Conservation (phyloP, 1,139 yeast genomes). For the Torulaspora globosa region DNA sequence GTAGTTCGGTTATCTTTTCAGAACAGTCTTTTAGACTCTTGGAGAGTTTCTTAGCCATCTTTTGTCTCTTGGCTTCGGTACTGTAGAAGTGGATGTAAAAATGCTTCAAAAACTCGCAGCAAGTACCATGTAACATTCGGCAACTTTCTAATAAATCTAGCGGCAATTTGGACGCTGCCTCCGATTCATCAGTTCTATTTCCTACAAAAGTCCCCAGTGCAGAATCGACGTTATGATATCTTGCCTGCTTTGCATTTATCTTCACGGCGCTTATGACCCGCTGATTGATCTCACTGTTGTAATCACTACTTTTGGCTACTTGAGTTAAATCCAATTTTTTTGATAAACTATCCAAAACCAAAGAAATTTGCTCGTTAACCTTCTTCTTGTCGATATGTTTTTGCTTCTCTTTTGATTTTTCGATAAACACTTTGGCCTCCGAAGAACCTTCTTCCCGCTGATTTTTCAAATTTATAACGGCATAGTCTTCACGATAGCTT, state of each 20-base stretch:
- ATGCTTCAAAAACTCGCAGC: slow-evolving; percentile 66
- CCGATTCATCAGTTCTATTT: slow-evolving; percentile 21
- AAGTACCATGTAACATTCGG: slow-evolving; percentile 57
- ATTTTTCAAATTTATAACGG: slow-evolving; percentile 52
- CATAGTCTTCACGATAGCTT: slow-evolving; percentile 44
- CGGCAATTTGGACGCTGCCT: slow-evolving; percentile 32
- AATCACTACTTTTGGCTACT: slow-evolving; percentile 24
- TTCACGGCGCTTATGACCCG: slow-evolving; percentile 48
- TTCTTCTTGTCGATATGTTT: slow-evolving; percentile 31
- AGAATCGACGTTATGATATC: slow-evolving; percentile 41
- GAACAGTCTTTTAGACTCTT: slow-evolving; percentile 45
- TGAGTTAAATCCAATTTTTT: slow-evolving; percentile 29
- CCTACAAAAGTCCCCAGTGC: slow-evolving; percentile 30
- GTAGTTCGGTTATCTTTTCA: slow-evolving; percentile 28
- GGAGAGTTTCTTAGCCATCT: slow-evolving; percentile 45
- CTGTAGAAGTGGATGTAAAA: slow-evolving; percentile 64
- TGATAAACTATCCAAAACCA: slow-evolving; percentile 35
- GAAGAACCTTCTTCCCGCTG: slow-evolving; percentile 23
- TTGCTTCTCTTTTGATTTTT: slow-evolving; percentile 14
- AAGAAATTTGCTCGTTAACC: slow-evolving; percentile 46
- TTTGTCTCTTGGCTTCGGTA: slow-evolving; percentile 51
- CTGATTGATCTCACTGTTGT: slow-evolving; percentile 26
- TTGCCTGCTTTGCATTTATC: slow-evolving; percentile 52
- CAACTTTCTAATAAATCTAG: slow-evolving; percentile 41
- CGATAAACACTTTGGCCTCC: slow-evolving; percentile 26